Conservation (phyloP, 768 basidiomycete genomes). For the Suillus fuscotomentosus region DNA sequence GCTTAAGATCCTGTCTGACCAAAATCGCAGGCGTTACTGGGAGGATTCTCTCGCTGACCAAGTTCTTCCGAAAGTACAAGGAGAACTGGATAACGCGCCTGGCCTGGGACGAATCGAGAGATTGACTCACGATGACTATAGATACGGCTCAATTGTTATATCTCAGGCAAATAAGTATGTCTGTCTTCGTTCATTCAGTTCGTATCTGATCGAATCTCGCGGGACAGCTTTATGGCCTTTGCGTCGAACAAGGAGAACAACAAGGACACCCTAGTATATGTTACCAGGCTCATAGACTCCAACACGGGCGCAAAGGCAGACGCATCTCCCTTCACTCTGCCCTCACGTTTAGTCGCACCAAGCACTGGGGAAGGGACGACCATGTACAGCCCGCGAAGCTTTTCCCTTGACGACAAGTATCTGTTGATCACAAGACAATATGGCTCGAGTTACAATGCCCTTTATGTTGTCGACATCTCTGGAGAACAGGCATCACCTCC, state of each 20-base stretch:
- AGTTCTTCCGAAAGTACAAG: constrained; percentile 32
- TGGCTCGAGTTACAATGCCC: constrained; percentile 25
- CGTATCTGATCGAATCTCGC: constrained; percentile 4
- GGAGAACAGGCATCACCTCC: constrained; percentile 21
- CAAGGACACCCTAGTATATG: constrained; percentile 37
- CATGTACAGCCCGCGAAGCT: constrained; percentile 30
- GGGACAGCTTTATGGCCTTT: constrained; percentile 36
- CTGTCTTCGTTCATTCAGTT: not conserved
- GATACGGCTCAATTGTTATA: constrained; percentile 26
- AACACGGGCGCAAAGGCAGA: constrained; percentile 28
- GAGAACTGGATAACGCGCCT: constrained; percentile 38
- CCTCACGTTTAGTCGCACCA: constrained; percentile 34
- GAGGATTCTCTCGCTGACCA: constrained; percentile 30
- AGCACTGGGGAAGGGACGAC: constrained; percentile 29
- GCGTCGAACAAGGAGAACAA: constrained; percentile 41
- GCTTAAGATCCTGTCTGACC: not conserved
- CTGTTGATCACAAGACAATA: constrained; percentile 30
- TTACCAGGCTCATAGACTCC: constrained; percentile 30
- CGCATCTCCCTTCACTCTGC: constrained; percentile 29
- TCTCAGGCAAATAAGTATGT: constrained; percentile 38
- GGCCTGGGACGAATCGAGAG: constrained; percentile 41
- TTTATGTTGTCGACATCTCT: constrained; percentile 35
- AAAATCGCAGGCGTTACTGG: constrained; percentile 39
- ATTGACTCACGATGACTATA: constrained; percentile 38
- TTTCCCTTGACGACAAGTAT: constrained; percentile 40